Evolutionary conservation across 1,284 basidiomycete species (phyloP), one percentile per base, ranked within the genome.

Genomic region (Cryptococcus hybrid): DNA sequence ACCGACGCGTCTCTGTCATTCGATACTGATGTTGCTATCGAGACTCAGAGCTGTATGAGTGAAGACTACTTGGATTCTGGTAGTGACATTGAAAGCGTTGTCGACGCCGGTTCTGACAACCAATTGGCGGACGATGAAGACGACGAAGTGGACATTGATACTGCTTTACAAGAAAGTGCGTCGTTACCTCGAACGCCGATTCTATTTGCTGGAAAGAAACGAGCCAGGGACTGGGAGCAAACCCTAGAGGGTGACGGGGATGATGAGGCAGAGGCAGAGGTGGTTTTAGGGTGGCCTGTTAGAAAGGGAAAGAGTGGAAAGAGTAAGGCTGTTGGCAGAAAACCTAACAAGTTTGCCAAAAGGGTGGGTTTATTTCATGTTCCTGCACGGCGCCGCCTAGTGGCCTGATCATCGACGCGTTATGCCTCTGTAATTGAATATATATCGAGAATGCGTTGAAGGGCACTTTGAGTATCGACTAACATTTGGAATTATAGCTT

Each of bases 211-310:
- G 40, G 40, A 42, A 42, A 42, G n/a, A 42, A n/a, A 42, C 9
- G n/a, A 42, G 9, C 40, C 40, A 42, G 40, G 18, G 18, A 18
- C 18, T 18, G 18, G 18, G 18, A 18, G 18, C 18, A 18, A 18
- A 9, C 40, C n/a, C 40, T 9, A n/a, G 54, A 51, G 3, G 37
- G 43, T 9, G 59, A 57, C 37, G 59, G 56, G n/a, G 56, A 58
- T 44, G 59, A 61, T 47, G 56, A 61, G 51, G 53, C 50, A 45
- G 56, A 61, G 15, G 54, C 59, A 24, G 59, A 58, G 34, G 52
- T 39, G 9, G 13, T 57, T 43, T 43, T 61, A 37, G 47, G 52
- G 18, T 5, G 40, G 40, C 9, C 43, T 18, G 30, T 45, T 36
- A 50, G 52, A 1, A 50, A 54, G 44, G 47, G 47, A 8, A 56